phyloP scores from a whole-genome alignment of 148 eudicot species.

The Vaccinium macrocarpon region DNA sequence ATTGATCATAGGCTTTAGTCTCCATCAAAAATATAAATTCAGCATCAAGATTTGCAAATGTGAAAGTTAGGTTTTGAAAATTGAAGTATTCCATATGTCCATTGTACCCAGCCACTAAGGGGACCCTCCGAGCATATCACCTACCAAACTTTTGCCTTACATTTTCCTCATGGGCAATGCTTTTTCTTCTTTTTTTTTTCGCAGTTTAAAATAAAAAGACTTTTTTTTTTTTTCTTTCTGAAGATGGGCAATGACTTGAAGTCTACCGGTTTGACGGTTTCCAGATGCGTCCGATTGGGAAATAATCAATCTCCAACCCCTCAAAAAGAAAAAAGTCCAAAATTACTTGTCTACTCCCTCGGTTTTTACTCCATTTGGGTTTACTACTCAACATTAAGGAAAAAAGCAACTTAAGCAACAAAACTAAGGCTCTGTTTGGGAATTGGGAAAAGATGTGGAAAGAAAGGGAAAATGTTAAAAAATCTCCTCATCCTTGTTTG shows the following conservation, averaged over 20 bases:
- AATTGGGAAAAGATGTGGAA: too few species aligned
- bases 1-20: slow-evolving; percentile 3
- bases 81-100: not conserved
- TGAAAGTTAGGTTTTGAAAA: not conserved
- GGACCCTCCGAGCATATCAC: not conserved
- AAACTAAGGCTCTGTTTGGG: too few species aligned
- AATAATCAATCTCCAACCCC: not conserved
- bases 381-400: not conserved
- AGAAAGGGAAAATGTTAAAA: too few species aligned
- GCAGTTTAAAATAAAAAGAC: too few species aligned
- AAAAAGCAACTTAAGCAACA: too few species aligned
- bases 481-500: too few species aligned
- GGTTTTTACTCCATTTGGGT: not conserved
- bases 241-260: not conserved
- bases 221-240: too few species aligned
- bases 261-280: not conserved
- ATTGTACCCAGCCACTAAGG: not conserved
- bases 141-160: not conserved
- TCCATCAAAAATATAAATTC: slow-evolving; percentile 2
- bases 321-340: not conserved
- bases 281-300: not conserved
- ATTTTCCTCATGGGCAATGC: not conserved
- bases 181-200: too few species aligned
- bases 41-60: not conserved
- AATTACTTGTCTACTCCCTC: not conserved